Percentiles rank a stretch among this genome's conserved stretches.
Conservation (phyloP, 2,329 filamentous ascomycete genomes). For the Ophiostoma fasciatum region DNA sequence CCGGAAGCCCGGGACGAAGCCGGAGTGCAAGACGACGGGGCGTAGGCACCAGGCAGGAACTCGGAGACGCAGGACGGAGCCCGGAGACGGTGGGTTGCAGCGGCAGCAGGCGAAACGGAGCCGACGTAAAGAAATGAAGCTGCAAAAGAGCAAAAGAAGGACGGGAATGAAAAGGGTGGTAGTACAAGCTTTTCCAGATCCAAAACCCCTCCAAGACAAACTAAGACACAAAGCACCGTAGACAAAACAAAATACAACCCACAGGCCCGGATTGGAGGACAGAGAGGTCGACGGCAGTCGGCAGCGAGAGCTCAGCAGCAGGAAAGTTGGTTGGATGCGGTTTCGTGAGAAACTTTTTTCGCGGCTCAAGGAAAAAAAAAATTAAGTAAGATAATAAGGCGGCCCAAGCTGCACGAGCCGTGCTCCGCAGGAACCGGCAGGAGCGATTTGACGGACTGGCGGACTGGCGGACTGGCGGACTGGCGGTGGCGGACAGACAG, state of each 20-base stretch:
- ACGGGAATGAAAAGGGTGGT: not conserved
- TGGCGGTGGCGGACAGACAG: too few relatives aligned
- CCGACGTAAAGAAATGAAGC: not conserved
- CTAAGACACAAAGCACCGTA: not conserved
- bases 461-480: too few relatives aligned
- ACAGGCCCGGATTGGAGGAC: not conserved
- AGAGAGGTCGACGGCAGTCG: not conserved
- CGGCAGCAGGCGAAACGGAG: not conserved
- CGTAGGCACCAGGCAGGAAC: not conserved
- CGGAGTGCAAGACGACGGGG: not conserved
- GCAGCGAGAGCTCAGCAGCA: not conserved
- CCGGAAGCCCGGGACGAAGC: too few relatives aligned
- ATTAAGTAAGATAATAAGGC: too few relatives aligned
- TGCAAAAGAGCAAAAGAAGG: not conserved
- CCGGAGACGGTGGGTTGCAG: too few relatives aligned
- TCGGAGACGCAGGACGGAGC: not conserved
- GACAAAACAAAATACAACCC: not conserved
- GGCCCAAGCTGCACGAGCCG: too few relatives aligned
- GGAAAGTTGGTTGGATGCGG: too few relatives aligned
- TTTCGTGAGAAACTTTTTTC: not conserved
- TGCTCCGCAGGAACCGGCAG: too few relatives aligned
- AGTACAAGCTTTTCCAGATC: constrained; percentile 6
- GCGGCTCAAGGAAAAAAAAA: not conserved
- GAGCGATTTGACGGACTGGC: too few relatives aligned
- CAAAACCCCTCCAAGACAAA: constrained; percentile 2